Evolutionary conservation across 1,139 yeast species (phyloP).

Genomic region (Schwanniomyces etchellsii): DNA sequence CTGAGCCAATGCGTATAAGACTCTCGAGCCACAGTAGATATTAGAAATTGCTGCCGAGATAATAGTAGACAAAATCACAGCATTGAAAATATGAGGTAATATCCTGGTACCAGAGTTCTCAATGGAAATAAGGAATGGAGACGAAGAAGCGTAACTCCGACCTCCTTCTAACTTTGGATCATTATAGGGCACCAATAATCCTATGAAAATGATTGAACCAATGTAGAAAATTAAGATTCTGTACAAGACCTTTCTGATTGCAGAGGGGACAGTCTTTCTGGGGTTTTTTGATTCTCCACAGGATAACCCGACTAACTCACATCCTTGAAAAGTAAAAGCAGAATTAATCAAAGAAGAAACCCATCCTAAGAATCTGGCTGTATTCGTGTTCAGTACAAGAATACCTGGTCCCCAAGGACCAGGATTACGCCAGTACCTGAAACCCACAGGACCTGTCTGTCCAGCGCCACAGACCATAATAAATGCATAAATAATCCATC

Average conservation of each 20-base stretch:
- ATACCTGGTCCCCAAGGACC: slow-evolving; percentile 54
- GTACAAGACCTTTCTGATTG: slow-evolving; percentile 75
- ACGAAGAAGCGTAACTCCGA: slow-evolving; percentile 44
- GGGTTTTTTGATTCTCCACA: slow-evolving; percentile 90
- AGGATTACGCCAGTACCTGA: slow-evolving; percentile 23
- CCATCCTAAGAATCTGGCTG: slow-evolving; percentile 18
- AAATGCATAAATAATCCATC: slow-evolving; percentile 20
- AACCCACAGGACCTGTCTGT: slow-evolving; percentile 20
- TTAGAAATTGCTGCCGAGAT: slow-evolving; percentile 45
- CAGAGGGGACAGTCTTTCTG: slow-evolving; percentile 73
- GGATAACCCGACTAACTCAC: slow-evolving; percentile 79
- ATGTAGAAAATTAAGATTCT: slow-evolving; percentile 42
- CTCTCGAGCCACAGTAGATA: slow-evolving; percentile 37
- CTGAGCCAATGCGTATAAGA: slow-evolving; percentile 42
- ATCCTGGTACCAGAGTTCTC: slow-evolving; percentile 44
- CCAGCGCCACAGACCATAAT: slow-evolving; percentile 30
- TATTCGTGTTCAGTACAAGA: slow-evolving; percentile 15
- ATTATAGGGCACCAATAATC: slow-evolving; percentile 41
- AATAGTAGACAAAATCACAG: slow-evolving; percentile 45
- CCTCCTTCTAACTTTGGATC: slow-evolving; percentile 32
- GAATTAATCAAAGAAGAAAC: slow-evolving; percentile 21
- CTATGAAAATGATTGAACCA: slow-evolving; percentile 36
- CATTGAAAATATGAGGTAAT: slow-evolving; percentile 45
- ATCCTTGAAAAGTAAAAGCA: slow-evolving; percentile 78
- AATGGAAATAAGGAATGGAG: slow-evolving; percentile 53